Base-by-base conservation (phyloP, 179 eudicot species). In the Beta corolliflora region DNA sequence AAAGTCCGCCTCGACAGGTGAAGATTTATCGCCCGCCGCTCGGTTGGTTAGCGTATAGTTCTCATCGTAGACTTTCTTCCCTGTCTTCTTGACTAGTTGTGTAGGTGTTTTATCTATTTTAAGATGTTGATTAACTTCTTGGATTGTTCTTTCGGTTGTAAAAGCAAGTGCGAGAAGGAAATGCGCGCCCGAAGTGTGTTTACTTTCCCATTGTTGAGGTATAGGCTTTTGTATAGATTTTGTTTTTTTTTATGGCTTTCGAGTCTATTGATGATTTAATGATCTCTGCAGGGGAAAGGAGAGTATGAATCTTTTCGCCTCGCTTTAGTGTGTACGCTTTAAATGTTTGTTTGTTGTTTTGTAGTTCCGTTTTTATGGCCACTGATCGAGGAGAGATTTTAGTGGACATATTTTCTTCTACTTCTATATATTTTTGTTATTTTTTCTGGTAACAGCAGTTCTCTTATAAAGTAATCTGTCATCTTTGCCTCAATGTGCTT, bases 141-240 rank as follows among this genome's bases (percentile, higher is more conserved):
- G 59, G 31, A 25, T 31, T 63, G n/a, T 63, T 64, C n/a, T 78
- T 59, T 68, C 80, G 90, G 95, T 88, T 68, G 23, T 55, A 75
- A 84, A 80, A 68, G 76, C 67, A n/a, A 68, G 56, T 78, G 55
- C 71, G 67, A 50, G 91, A 87, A 81, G 97, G 93, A 73, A 88
- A 92, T 81, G 93, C 93, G 59, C 82, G 89, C 36, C 78, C 92
- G 73, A 88, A 85, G 81, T 93, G 91, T 77, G 88, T 92, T 73
- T 93, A 93, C 84, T 89, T 92, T 82, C 97, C 97, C 11, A 59
- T 85, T 80, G 74, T 83, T 55, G 84, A 89, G 93, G 97, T 91
- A 87, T 18, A 10, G 48, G 50, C 11, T 41, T 65, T 63, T 61
- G 21, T 31, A 18, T 50, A 54, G 18, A 67, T 31, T 31, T 31